phyloP scores from a whole-genome alignment of 257 asterid species.

The Avicennia marina region DNA sequence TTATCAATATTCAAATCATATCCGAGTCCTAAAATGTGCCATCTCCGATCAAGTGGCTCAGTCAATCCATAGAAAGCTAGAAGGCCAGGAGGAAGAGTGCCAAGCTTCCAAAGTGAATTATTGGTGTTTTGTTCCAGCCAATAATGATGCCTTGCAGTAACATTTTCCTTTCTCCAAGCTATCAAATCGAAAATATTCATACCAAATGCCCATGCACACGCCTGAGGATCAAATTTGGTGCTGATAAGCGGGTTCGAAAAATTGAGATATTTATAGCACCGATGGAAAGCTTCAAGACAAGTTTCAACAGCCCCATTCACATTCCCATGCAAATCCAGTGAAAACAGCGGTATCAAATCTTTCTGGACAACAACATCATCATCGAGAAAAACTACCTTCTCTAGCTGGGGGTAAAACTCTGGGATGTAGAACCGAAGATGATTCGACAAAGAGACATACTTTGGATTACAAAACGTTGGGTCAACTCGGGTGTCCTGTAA shows the following conservation, averaged over 20 bases:
- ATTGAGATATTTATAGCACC: constrained; percentile 74
- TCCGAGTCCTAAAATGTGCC: constrained; percentile 90
- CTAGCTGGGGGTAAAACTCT: constrained; percentile 74
- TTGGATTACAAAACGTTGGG: constrained; percentile 54
- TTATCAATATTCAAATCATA: constrained; percentile 62
- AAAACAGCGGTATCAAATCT: constrained; percentile 76
- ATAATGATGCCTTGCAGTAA: constrained; percentile 61
- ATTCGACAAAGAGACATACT: constrained; percentile 52
- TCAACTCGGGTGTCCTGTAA: constrained; percentile 33
- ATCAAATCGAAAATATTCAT: constrained; percentile 80
- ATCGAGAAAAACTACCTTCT: constrained; percentile 78
- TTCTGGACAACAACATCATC: constrained; percentile 85
- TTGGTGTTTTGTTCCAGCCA: constrained; percentile 74
- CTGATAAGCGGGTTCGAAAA: constrained; percentile 77
- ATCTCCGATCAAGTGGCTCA: constrained; percentile 81
- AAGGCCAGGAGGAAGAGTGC: constrained; percentile 85
- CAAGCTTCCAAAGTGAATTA: constrained; percentile 73
- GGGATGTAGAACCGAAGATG: constrained; percentile 87
- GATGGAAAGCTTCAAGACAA: constrained; percentile 82
- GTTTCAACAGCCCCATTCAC: constrained; percentile 96
- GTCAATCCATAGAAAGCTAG: constrained; percentile 76
- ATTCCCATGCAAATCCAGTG: constrained; percentile 78
- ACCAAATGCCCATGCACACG: constrained; percentile 95
- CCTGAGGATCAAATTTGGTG: constrained; percentile 80
- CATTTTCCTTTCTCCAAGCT: constrained; percentile 72